phyloP scores from a whole-genome alignment of 345 rosid genomes.

The Raphanus sativus region DNA sequence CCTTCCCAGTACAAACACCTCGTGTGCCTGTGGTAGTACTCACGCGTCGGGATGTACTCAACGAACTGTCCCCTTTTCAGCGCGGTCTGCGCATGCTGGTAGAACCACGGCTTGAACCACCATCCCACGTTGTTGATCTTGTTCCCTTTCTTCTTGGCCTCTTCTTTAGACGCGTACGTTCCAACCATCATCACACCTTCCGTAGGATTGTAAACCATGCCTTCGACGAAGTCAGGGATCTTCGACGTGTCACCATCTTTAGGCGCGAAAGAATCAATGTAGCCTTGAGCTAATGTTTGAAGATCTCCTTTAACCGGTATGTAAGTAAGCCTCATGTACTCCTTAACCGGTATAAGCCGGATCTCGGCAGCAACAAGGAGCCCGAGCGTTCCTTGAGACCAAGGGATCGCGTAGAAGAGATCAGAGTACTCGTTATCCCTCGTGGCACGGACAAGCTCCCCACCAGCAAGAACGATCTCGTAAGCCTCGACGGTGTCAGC shows the following conservation, averaged over 20 bases:
- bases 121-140: slow-evolving; percentile 83
- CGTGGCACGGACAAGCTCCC: slow-evolving; percentile 86
- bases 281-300: slow-evolving; percentile 71
- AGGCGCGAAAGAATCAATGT: slow-evolving; percentile 89
- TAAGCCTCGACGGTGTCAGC: slow-evolving; percentile 96
- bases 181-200: slow-evolving; percentile 98
- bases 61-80: slow-evolving; percentile 85
- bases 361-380: slow-evolving; percentile 93
- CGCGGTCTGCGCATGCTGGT: slow-evolving; percentile 86
- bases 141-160: slow-evolving; percentile 91
- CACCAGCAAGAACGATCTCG: slow-evolving; percentile 88
- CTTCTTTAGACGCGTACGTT: slow-evolving; percentile 83
- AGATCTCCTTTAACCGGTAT: slow-evolving; percentile 77
- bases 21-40: slow-evolving; percentile 97
- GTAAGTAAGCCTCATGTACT: slow-evolving; percentile 94
- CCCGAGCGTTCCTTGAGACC: slow-evolving; percentile 99
- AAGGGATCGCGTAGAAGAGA: slow-evolving; percentile 89
- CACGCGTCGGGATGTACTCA: slow-evolving; percentile 96
- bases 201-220: slow-evolving; percentile 67
- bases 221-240: slow-evolving; percentile 96
- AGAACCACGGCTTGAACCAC: slow-evolving; percentile 99
- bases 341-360: slow-evolving; percentile 81
- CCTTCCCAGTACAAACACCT: slow-evolving; percentile 99
- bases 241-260: slow-evolving; percentile 68
- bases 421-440: slow-evolving; percentile 90